Base-by-base conservation (phyloP, 148 eudicot genomes). In the Dysphania ambrosioides region DNA sequence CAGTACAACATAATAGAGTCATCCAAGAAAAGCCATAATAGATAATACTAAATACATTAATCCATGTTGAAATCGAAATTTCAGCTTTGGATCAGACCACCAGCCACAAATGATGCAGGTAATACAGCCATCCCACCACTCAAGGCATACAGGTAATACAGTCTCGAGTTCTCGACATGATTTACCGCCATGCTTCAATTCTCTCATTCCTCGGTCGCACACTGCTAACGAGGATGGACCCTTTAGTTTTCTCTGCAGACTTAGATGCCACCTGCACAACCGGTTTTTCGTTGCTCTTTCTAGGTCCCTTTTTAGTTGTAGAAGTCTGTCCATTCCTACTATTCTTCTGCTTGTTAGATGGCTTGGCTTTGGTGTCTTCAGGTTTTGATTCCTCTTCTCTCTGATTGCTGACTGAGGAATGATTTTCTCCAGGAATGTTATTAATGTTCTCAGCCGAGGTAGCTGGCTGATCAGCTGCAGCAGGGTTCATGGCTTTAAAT, bases 151-250 rank as follows among this genome's bases (percentile, higher is more conserved):
- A n/a, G n/a, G n/a, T n/a, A n/a, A n/a, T n/a, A n/a, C n/a, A n/a
- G n/a, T n/a, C n/a, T n/a, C n/a, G n/a, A n/a, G n/a, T n/a, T n/a
- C 19, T 19, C 13, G 29, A 19, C 31, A 21, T 13, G 67, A 66
- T 75, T 85, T 86, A 87, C 67, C 90, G 78, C 90, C 93, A 87
- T 66, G 90, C 87, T 87, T 87, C 93, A 36, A 83, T 82, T 67
- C 88, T 71, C 72, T 85, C 87, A 18, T 80, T 64, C 68, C 79
- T 79, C 13, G 80, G 76, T 72, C 78, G 84, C 40, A 87, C 42
- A 51, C 83, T 82, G 35, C 79, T 82, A 26, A 82, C 79, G 40
- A 82, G 74, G 68, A 76, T 75, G 29, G 49, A 34, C 68, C 83
- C 86, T 41, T 82, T 85, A 62, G 79, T 79, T 79, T 80, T 85